Percentiles rank a stretch among this genome's conserved stretches.
Conservation (phyloP, 345 rosid species). For the Acer yangbiense region DNA sequence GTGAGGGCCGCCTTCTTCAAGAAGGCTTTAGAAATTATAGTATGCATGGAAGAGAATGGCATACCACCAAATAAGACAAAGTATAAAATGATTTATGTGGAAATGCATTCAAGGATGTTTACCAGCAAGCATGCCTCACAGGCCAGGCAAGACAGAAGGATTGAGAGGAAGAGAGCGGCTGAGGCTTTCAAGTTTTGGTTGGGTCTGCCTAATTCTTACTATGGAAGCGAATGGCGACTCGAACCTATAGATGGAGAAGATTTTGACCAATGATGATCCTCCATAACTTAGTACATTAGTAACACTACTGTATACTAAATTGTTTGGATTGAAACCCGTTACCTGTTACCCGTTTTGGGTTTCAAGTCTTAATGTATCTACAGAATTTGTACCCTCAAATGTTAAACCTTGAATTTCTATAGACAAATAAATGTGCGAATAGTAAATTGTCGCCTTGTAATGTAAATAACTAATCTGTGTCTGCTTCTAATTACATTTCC, state of each 20-base stretch:
- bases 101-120: slow-evolving; percentile 97
- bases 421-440: neutral
- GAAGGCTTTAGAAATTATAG: slow-evolving; percentile 89
- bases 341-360: neutral
- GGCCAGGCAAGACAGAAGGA: slow-evolving; percentile 73
- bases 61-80: slow-evolving; percentile 86
- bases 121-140: slow-evolving; percentile 96
- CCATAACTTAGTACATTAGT: slow-evolving; percentile 2
- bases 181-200: slow-evolving; percentile 98
- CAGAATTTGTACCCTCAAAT: neutral
- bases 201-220: slow-evolving; percentile 90
- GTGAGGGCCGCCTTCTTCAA: slow-evolving; percentile 89
- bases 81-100: slow-evolving; percentile 83
- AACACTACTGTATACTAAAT: slow-evolving; percentile 7
- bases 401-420: neutral
- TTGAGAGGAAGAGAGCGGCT: slow-evolving; percentile 83
- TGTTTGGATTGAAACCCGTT: neutral
- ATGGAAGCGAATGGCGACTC: slow-evolving; percentile 81
- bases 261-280: neutral
- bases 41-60: slow-evolving; percentile 91
- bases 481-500: neutral
- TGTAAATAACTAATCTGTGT: neutral
- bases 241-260: slow-evolving; percentile 36
- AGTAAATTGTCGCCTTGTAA: neutral
- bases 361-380: neutral